A percentile compares a stretch with the other conserved stretches of the same genome.
Evolutionary conservation across 805 yeast species (phyloP).

Genomic region (Saccharomycopsis sp.): DNA sequence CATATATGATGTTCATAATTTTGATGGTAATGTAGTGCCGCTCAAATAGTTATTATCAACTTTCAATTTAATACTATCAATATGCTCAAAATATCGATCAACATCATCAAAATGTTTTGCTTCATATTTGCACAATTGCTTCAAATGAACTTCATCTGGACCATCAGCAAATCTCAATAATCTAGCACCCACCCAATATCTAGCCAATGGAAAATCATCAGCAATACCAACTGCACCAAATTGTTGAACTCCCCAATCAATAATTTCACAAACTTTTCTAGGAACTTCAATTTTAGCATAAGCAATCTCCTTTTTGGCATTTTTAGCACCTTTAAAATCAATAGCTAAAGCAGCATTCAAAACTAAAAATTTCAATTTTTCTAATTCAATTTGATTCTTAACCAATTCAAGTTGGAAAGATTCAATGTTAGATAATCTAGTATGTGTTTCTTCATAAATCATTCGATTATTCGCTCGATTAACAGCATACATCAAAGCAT

Average conservation of each 20-base stretch:
- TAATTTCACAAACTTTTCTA: conserved; percentile 40
- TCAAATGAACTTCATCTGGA: conserved; percentile 60
- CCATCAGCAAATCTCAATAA: conserved; percentile 62
- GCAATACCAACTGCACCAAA: conserved; percentile 61
- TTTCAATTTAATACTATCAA: conserved; percentile 11
- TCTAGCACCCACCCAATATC: conserved; percentile 44
- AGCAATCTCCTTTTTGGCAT: conserved; percentile 50
- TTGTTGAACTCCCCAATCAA: conserved; percentile 59
- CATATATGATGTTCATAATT: too few species aligned
- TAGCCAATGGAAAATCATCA: conserved; percentile 53
- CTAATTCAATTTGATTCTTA: conserved; percentile 46
- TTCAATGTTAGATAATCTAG: conserved; percentile 43
- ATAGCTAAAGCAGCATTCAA: conserved; percentile 56
- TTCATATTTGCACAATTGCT: conserved; percentile 47
- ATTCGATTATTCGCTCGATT: conserved; percentile 45
- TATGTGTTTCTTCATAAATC: conserved; percentile 37
- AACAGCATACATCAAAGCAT: conserved; percentile 40
- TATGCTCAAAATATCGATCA: conserved; percentile 29
- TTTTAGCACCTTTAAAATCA: conserved; percentile 46
- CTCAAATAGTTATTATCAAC: conserved; percentile 7
- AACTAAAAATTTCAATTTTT: conserved; percentile 46
- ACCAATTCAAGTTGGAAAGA: conserved; percentile 43
- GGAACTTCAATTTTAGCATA: conserved; percentile 61
- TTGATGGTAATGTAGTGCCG: neutral
- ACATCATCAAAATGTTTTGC: conserved; percentile 33